phyloP scores from a whole-genome alignment of 202 grass and related monocot genomes.

The Tripidium arundinaceum region DNA sequence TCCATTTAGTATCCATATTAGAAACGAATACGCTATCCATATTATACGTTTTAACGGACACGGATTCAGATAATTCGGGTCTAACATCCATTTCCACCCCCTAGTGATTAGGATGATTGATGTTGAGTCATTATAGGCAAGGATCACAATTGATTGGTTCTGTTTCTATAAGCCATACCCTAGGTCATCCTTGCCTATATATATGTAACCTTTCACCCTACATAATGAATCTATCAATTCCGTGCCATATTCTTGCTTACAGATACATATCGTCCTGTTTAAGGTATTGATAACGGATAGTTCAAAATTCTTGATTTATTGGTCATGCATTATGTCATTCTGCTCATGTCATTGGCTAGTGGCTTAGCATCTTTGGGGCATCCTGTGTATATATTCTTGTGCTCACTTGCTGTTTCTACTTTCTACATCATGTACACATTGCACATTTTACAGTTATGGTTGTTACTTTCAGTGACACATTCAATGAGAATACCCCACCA shows the following conservation, averaged over 20 bases:
- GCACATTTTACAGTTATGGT: slow-evolving; percentile 26
- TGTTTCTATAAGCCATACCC: neutral
- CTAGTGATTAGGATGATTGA: neutral
- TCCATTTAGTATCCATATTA: neutral
- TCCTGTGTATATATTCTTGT: slow-evolving; percentile 30
- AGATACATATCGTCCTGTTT: neutral
- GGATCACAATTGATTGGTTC: neutral
- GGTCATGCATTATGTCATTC: neutral
- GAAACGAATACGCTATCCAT: neutral
- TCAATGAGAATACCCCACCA: slow-evolving; percentile 95
- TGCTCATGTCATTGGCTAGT: neutral
- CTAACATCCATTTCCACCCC: neutral
- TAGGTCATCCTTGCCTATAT: neutral
- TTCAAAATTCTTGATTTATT: neutral
- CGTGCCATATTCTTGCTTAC: neutral
- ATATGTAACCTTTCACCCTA: neutral
- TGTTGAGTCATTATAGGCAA: neutral
- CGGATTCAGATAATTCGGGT: neutral
- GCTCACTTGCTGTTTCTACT: neutral
- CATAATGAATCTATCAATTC: neutral
- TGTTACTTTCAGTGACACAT: slow-evolving; percentile 85
- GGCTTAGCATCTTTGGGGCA: neutral
- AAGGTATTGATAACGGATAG: neutral
- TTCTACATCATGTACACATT: slow-evolving; percentile 16
- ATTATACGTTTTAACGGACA: neutral